Evolutionary conservation across 495 filamentous ascomycete species (phyloP).

Genomic region (Amphirosellinia nigrospora): DNA sequence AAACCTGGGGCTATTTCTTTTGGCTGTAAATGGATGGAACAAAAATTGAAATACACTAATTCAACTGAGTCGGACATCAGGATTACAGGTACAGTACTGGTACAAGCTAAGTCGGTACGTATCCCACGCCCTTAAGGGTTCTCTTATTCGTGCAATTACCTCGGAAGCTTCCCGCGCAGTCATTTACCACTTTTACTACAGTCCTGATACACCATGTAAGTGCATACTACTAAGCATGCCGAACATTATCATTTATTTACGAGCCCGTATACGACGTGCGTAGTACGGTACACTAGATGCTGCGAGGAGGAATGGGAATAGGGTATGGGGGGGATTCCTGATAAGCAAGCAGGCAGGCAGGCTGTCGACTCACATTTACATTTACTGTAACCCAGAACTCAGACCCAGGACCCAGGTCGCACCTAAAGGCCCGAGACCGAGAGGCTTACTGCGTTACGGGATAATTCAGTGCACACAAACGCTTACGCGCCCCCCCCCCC

Average conservation of each 20-base stretch:
- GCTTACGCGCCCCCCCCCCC: slow-evolving; percentile 8
- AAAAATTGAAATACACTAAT: no score
- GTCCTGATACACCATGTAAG: not conserved
- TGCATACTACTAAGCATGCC: not conserved
- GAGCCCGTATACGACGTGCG: not conserved
- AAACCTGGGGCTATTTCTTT: slow-evolving; percentile 28
- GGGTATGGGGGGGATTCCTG: no score
- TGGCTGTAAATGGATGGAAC: slow-evolving; percentile 6
- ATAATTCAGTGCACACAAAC: not conserved
- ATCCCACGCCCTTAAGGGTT: not conserved
- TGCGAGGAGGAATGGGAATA: not conserved
- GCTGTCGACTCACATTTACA: slow-evolving; percentile 7
- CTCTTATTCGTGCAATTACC: slow-evolving; percentile 15
- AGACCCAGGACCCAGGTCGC: not conserved
- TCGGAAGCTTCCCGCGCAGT: slow-evolving; percentile 7
- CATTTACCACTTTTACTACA: slow-evolving; percentile 5
- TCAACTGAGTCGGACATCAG: slow-evolving; percentile 6
- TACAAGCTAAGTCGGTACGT: not conserved
- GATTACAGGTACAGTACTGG: not conserved
- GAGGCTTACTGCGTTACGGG: slow-evolving; percentile 23
- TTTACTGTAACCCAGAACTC: no score
- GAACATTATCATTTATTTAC: no score
- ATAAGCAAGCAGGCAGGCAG: slow-evolving; percentile 25
- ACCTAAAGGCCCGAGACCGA: slow-evolving; percentile 5
- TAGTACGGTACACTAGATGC: no score